Percentiles rank a stretch among this genome's conserved stretches.
phyloP scores from a whole-genome alignment of 192 early-diverging fungal genomes.

The Coemansia sp. region DNA sequence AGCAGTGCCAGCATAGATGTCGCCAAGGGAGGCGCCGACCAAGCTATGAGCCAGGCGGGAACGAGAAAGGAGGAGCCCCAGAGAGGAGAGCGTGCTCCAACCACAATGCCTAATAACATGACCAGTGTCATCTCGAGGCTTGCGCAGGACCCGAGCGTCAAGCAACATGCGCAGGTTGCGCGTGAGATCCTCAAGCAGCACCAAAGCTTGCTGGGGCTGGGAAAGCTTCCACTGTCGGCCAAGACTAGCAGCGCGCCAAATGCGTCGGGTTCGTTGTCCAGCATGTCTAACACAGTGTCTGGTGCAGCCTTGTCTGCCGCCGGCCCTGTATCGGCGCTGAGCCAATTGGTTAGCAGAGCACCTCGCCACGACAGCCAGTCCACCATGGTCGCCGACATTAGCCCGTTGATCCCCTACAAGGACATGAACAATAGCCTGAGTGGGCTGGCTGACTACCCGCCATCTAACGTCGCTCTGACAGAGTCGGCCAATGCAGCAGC shows the following conservation, averaged over 20 bases:
- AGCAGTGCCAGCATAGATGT: not conserved
- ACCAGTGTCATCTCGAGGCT: constrained; percentile 16
- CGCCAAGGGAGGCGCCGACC: not conserved
- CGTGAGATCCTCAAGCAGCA: constrained; percentile 41
- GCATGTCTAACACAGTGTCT: not conserved
- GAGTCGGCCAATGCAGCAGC: constrained; percentile 2
- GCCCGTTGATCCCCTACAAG: constrained; percentile 5
- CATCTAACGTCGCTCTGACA: not conserved
- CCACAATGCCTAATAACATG: not conserved
- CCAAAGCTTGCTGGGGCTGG: constrained; percentile 19
- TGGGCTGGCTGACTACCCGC: not conserved
- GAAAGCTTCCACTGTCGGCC: not conserved
- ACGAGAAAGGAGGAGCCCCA: not conserved
- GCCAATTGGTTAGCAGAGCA: not conserved
- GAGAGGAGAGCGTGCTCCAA: not conserved
- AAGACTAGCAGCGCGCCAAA: not conserved
- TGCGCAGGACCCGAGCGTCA: constrained; percentile 25
- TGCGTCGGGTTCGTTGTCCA: not conserved
- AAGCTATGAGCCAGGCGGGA: not conserved
- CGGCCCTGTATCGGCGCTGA: not conserved
- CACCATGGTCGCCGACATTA: constrained; percentile 5
- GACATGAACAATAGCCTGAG: not conserved
- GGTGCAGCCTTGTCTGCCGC: not conserved
- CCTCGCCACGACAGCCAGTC: constrained; percentile 10
- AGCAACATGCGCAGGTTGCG: constrained; percentile 30